phyloP scores from a whole-genome alignment of 108 stramenopile species.

The Chaetoceros muelleri region DNA sequence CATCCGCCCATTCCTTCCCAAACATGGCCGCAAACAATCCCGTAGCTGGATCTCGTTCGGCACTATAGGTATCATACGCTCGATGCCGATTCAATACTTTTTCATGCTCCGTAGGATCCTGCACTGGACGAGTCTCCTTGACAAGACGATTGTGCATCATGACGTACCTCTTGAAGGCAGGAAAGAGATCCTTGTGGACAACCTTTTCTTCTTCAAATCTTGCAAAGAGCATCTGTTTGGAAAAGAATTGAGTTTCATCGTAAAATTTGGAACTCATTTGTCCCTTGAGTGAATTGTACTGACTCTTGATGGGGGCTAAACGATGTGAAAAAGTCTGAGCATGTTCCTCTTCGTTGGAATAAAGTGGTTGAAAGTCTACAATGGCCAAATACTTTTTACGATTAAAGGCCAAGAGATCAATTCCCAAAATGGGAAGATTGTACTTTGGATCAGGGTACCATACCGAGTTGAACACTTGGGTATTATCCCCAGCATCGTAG shows the following conservation, averaged over 20 bases:
- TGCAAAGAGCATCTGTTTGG: slow-evolving; percentile 86
- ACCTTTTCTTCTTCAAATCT: slow-evolving; percentile 74
- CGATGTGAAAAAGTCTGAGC: slow-evolving; percentile 47
- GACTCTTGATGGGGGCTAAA: slow-evolving; percentile 73
- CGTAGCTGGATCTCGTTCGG: slow-evolving; percentile 90
- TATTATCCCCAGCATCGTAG: slow-evolving; percentile 89
- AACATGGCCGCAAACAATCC: slow-evolving; percentile 91
- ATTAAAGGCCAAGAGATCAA: slow-evolving; percentile 87
- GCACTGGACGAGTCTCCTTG: slow-evolving; percentile 11
- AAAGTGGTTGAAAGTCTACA: slow-evolving; percentile 91
- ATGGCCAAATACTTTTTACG: slow-evolving; percentile 86
- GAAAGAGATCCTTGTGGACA: slow-evolving; percentile 59
- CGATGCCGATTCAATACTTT: slow-evolving; percentile 58
- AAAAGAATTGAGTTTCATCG: slow-evolving; percentile 91
- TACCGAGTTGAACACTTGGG: slow-evolving; percentile 93
- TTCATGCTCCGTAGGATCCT: slow-evolving; percentile 4
- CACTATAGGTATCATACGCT: slow-evolving; percentile 90
- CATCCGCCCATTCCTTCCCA: slow-evolving; percentile 85
- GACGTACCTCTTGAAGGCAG: slow-evolving; percentile 81
- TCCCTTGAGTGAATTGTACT: slow-evolving; percentile 78
- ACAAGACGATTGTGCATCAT: slow-evolving; percentile 55
- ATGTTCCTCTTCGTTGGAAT: slow-evolving; percentile 65
- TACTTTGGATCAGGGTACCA: slow-evolving; percentile 86
- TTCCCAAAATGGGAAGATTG: slow-evolving; percentile 88
- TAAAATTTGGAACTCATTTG: slow-evolving; percentile 87